phyloP scores from a whole-genome alignment of 75 land plant species.

The Pinus tabuliformis region DNA sequence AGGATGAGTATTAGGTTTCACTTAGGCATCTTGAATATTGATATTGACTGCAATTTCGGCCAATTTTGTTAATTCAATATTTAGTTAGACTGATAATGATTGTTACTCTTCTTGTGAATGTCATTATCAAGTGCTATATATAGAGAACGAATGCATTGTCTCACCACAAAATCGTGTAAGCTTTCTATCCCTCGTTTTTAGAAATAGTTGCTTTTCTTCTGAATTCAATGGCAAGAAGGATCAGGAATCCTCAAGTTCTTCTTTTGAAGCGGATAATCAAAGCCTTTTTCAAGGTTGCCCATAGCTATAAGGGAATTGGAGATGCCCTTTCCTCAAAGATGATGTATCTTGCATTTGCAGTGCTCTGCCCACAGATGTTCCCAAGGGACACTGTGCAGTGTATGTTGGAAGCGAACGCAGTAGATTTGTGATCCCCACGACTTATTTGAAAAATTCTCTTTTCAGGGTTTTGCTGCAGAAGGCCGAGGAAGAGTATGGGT shows the following conservation, averaged over 20 bases:
- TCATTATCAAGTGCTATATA: no score
- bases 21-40: no score
- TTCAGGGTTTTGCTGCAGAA: slow-evolving; percentile 42
- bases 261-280: background rate
- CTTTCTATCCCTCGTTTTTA: no score
- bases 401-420: slow-evolving; percentile 58
- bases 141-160: no score
- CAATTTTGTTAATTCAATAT: no score
- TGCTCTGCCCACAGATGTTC: slow-evolving; percentile 12
- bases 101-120: no score
- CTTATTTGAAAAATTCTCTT: slow-evolving; percentile 40
- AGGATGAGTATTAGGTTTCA: no score
- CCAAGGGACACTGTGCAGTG: slow-evolving; percentile 44
- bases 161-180: no score
- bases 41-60: no score
- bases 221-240: slow-evolving; percentile 4
- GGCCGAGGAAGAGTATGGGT: slow-evolving; percentile 74
- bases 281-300: background rate
- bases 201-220: no score
- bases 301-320: slow-evolving; percentile 1
- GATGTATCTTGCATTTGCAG: background rate
- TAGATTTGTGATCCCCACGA: slow-evolving; percentile 56
- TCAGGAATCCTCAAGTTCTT: background rate
- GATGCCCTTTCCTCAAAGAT: background rate
- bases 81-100: no score